These are phyloP conservation scores for Chaetomium strumarium DNA, from an alignment of 2,329 filamentous ascomycete species.

Conservation along the genomic window DNA sequence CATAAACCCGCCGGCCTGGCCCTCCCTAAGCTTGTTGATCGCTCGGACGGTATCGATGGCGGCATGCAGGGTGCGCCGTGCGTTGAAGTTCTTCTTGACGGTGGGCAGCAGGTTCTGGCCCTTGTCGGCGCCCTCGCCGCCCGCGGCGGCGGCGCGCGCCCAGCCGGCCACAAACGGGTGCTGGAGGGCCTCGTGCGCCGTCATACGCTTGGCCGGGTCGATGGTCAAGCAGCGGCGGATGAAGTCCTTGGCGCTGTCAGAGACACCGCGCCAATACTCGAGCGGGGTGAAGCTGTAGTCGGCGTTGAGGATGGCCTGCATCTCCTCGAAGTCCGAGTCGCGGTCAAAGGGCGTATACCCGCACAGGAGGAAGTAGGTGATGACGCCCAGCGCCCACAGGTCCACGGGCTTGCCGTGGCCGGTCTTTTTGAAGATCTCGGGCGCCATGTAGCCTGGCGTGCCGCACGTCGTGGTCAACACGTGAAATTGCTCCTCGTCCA, in stretches of 20 bases:
- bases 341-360: conserved; percentile 98
- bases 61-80: conserved; percentile 60
- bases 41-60: conserved; percentile 66
- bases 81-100: conserved; percentile 71
- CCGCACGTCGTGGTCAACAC: conserved; percentile 96
- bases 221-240: conserved; percentile 88
- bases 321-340: conserved; percentile 95
- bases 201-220: conserved; percentile 81
- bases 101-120: conserved; percentile 60
- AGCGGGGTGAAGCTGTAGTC: conserved; percentile 93
- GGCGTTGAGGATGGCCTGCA: conserved; percentile 95
- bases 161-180: conserved; percentile 59
- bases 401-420: conserved; percentile 98
- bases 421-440: conserved; percentile 98
- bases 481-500: conserved; percentile 98
- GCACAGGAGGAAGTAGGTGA: conserved; percentile 96
- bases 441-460: conserved; percentile 97
- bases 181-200: conserved; percentile 70
- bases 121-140: conserved; percentile 40
- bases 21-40: conserved; percentile 65
- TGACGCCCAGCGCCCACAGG: conserved; percentile 96
- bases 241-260: conserved; percentile 79
- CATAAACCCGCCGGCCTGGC: conserved; percentile 49
- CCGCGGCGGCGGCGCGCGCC: conserved; percentile 31
- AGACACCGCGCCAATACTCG: conserved; percentile 96